Evolutionary conservation across 2,329 filamentous ascomycete genomes (phyloP).

Genomic region (Pezicula neosporulosa): DNA sequence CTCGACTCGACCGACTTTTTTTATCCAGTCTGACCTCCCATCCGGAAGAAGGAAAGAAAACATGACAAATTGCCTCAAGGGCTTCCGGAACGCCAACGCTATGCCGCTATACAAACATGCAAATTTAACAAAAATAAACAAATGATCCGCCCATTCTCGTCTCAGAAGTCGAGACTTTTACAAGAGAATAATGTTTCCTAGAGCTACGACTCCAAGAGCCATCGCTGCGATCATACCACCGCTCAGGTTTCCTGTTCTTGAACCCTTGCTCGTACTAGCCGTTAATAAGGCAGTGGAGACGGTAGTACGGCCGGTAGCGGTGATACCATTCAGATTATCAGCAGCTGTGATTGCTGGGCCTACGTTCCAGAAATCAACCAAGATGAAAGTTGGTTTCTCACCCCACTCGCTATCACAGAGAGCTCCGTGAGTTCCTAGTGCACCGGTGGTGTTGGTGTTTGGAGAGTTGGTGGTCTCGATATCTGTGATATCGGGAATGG

Average conservation of each 20-base stretch:
- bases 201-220: too few species aligned
- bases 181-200: too few species aligned
- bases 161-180: too few species aligned
- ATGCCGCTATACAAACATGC: too few species aligned
- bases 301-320: conserved; percentile 18
- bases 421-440: conserved; percentile 49
- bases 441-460: conserved; percentile 47
- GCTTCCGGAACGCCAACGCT: too few species aligned
- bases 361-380: conserved; percentile 78
- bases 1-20: too few species aligned
- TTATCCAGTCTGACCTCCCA: too few species aligned
- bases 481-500: conserved; percentile 57
- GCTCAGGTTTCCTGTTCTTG: background rate
- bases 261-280: conserved; percentile 5
- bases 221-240: too few species aligned
- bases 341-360: conserved; percentile 67
- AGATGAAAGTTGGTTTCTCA: conserved; percentile 64
- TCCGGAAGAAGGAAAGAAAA: too few species aligned
- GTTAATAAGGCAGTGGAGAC: conserved; percentile 19
- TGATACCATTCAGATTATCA: conserved; percentile 62
- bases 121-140: too few species aligned
- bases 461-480: conserved; percentile 65
- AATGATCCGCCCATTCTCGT: too few species aligned
- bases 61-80: too few species aligned
- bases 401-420: conserved; percentile 56